A percentile compares a stretch with the other conserved stretches of the same genome.
These are phyloP conservation scores for Pyrus pyrifolia DNA, from an alignment of 306 rosid genomes.

Conservation along the genomic window DNA sequence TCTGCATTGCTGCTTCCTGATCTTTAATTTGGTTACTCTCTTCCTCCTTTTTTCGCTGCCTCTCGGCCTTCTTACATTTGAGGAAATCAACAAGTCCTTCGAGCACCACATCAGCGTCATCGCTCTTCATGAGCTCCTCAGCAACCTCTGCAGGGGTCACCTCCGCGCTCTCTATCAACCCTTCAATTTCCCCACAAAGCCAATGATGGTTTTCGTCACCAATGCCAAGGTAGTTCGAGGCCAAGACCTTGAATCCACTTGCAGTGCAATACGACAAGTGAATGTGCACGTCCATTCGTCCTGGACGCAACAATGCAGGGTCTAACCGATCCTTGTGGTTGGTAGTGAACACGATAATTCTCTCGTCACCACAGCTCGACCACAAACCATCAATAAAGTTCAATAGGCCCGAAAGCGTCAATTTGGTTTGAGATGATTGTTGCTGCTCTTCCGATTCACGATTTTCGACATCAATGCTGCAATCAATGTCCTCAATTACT, in stretches of 20 bases:
- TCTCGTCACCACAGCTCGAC: slow-evolving; percentile 55
- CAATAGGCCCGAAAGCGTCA: slow-evolving; percentile 30
- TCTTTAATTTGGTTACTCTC: not conserved
- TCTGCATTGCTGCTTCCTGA: no score
- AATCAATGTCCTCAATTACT: slow-evolving; percentile 41
- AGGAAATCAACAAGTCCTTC: slow-evolving; percentile 27
- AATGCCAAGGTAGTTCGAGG: slow-evolving; percentile 33
- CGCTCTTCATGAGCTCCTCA: slow-evolving; percentile 47
- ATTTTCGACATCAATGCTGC: slow-evolving; percentile 7
- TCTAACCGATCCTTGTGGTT: slow-evolving; percentile 52
- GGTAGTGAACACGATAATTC: slow-evolving; percentile 52
- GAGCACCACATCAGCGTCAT: slow-evolving; percentile 30
- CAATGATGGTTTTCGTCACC: slow-evolving; percentile 10
- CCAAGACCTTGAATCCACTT: slow-evolving; percentile 32
- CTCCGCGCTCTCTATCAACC: slow-evolving; percentile 21
- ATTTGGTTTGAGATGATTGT: no score
- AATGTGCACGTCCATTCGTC: slow-evolving; percentile 58
- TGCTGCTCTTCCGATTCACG: no score
- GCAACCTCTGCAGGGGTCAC: slow-evolving; percentile 54
- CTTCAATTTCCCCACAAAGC: slow-evolving; percentile 21
- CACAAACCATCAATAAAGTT: slow-evolving; percentile 60
- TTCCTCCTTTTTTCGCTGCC: not conserved
- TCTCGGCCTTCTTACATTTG: slow-evolving; percentile 3
- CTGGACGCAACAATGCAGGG: slow-evolving; percentile 46
- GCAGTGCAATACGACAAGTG: slow-evolving; percentile 36